Base-by-base conservation (phyloP, 768 basidiomycete genomes). In the Suillus clintonianus region DNA sequence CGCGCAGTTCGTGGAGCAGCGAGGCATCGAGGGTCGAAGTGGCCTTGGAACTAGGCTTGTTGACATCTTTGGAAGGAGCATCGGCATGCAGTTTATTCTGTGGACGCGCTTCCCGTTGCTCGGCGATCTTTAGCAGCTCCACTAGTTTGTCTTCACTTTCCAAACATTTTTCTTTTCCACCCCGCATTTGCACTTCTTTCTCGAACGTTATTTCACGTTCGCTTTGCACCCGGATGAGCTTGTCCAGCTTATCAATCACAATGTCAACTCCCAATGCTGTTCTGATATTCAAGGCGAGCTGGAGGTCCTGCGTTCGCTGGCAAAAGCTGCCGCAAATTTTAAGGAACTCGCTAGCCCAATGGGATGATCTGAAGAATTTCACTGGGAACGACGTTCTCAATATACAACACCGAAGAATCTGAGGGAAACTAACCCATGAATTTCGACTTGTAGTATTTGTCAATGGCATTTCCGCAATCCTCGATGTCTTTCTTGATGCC, bases 401-500 rank as follows among this genome's bases (percentile, higher is more conserved):
- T 55, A 30, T 62, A 62, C 37, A 24, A 30, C 6, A 22, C 3
- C 6, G 19, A 30, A 4, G 10, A 61, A 48, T 41, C 17, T 5
- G 22, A 42, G 14, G 22, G 42, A 51, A 22, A 72, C 77, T 19
- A 17, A 77, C 81, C 76, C 6, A 83, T 65, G 55, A 82, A 74
- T 19, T 75, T 72, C 58, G 82, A 81, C 65, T 82, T 83, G 37
- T 79, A 61, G 62, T 84, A 85, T 3, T 73, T 72, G 61, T 86
- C 83, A 64, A 82, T 82, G 15, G 73, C 76, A 37, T 80, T 80
- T 3, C 79, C 81, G 62, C 81, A 82, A 9, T 73, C 69, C 63
- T 77, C 79, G 50, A 84, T 80, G 60, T 83, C 79, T 9, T 74
- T 60, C 4, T 77, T 81, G 5, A 82, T 78, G 0, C 59, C 51